Percentiles rank a stretch among this genome's conserved stretches.
Conservation (phyloP, 1,284 basidiomycete genomes). For the Tilletia caries region DNA sequence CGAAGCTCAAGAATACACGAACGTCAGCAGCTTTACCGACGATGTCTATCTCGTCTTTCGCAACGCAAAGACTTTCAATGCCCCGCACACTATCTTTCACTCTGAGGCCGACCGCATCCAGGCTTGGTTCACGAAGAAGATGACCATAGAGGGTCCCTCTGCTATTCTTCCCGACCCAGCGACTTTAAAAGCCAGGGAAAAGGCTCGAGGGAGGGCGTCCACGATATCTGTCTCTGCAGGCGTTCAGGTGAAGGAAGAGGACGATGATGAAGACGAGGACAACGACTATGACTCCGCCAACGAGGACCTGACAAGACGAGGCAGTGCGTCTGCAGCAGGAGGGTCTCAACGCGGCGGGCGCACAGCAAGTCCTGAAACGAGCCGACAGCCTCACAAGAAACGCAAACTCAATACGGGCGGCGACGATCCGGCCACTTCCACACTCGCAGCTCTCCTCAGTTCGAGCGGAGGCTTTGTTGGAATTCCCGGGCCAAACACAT, state of each 20-base stretch:
- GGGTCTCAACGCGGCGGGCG: neutral
- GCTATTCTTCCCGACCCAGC: slow-evolving; percentile 1
- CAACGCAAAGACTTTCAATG: slow-evolving; percentile 50
- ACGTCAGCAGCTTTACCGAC: slow-evolving; percentile 36
- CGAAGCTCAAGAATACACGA: slow-evolving; percentile 27
- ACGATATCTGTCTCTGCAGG: neutral
- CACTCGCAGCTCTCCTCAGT: neutral
- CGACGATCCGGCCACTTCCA: neutral
- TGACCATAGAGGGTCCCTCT: neutral
- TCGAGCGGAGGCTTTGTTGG: neutral
- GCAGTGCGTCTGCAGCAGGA: neutral
- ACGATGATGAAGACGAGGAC: neutral
- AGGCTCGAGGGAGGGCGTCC: neutral
- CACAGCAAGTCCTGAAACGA: slow-evolving; percentile 2
- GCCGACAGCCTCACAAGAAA: neutral
- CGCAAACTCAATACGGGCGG: neutral
- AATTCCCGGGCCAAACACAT: neutral
- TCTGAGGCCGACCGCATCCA: slow-evolving; percentile 43
- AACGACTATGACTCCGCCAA: neutral
- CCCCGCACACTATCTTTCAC: slow-evolving; percentile 43
- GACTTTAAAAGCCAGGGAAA: neutral
- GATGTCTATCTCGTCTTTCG: slow-evolving; percentile 46
- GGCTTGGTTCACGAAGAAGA: slow-evolving; percentile 29
- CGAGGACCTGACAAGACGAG: neutral
- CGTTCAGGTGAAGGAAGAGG: neutral